Percentiles rank a stretch among this genome's conserved stretches.
Conservation (phyloP, 2,329 filamentous ascomycete genomes). For the Aspergillus ochraceus region DNA sequence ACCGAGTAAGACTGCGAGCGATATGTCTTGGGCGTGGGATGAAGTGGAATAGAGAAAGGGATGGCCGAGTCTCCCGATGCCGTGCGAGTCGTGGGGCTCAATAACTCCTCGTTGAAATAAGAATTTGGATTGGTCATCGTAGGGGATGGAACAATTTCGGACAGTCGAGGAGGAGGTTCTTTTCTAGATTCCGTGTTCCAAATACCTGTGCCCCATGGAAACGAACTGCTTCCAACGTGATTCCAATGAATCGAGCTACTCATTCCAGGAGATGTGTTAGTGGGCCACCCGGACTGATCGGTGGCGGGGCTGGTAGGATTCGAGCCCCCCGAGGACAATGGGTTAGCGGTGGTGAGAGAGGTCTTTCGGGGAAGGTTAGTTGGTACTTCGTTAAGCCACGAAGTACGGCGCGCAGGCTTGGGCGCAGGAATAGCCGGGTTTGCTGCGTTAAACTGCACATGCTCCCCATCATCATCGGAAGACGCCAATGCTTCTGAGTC, state of each 20-base stretch:
- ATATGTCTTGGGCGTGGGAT: constrained; percentile 89
- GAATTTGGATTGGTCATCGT: constrained; percentile 60
- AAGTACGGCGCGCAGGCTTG: constrained; percentile 70
- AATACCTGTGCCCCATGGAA: constrained; percentile 77
- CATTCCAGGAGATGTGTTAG: constrained; percentile 38
- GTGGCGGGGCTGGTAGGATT: constrained; percentile 77
- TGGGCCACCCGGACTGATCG: constrained; percentile 56
- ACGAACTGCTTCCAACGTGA: constrained; percentile 48
- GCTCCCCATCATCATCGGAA: constrained; percentile 86
- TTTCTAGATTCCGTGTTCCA: constrained; percentile 76
- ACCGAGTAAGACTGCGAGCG: constrained; percentile 97
- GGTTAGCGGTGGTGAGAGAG: constrained; percentile 69
- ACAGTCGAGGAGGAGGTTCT: constrained; percentile 71
- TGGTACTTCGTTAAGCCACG: constrained; percentile 85
- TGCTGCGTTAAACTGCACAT: constrained; percentile 57
- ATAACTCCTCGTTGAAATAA: constrained; percentile 53
- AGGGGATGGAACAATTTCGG: constrained; percentile 73
- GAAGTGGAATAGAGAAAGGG: constrained; percentile 82
- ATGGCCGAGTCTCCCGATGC: constrained; percentile 59
- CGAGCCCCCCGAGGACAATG: constrained; percentile 76
- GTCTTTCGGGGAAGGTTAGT: constrained; percentile 68
- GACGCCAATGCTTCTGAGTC: constrained; percentile 93
- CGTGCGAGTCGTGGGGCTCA: constrained; percentile 51
- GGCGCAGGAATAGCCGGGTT: constrained; percentile 50
- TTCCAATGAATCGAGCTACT: constrained; percentile 45